These are phyloP conservation scores for Pseudogymnoascus sp. DNA, from an alignment of 2,329 filamentous ascomycete species.

Conservation along the genomic window DNA sequence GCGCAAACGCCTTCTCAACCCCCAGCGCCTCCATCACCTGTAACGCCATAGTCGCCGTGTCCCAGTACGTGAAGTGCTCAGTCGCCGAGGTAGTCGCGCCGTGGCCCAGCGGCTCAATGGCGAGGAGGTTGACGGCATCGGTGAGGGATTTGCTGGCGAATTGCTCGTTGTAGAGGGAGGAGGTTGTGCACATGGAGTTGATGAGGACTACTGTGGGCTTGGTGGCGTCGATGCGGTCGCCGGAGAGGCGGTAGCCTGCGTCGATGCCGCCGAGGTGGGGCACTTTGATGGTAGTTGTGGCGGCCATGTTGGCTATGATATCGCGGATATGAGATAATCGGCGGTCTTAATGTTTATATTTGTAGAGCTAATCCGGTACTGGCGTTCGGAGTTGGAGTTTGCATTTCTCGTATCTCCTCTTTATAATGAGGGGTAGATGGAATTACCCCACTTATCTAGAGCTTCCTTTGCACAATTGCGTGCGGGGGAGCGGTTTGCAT, in stretches of 20 bases:
- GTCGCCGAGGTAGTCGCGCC: conserved; percentile 34
- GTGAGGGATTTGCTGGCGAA: conserved; percentile 35
- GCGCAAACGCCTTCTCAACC: conserved; percentile 39
- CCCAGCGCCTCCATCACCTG: conserved; percentile 46
- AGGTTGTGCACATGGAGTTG: conserved; percentile 45
- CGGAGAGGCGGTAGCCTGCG: conserved; percentile 35
- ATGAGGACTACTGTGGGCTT: conserved; percentile 46
- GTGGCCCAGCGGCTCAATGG: conserved; percentile 46
- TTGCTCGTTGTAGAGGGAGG: conserved; percentile 38
- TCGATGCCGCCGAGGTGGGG: conserved; percentile 41
- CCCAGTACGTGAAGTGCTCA: conserved; percentile 49
- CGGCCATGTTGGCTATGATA: conserved; percentile 23
- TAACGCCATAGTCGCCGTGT: conserved; percentile 44
- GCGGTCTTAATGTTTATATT: background rate
- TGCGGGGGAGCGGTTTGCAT: background rate
- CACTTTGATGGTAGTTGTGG: conserved; percentile 35
- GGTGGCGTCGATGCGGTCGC: conserved; percentile 35
- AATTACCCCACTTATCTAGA: background rate
- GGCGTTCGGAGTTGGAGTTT: background rate
- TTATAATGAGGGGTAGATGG: conserved; percentile 1
- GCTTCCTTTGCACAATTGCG: background rate
- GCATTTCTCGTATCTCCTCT: background rate
- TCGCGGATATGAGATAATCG: background rate
- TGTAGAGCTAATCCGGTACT: background rate
- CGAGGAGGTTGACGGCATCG: conserved; percentile 39